phyloP scores from a whole-genome alignment of 257 asterid genomes.

The Capsicum rhomboideum region DNA sequence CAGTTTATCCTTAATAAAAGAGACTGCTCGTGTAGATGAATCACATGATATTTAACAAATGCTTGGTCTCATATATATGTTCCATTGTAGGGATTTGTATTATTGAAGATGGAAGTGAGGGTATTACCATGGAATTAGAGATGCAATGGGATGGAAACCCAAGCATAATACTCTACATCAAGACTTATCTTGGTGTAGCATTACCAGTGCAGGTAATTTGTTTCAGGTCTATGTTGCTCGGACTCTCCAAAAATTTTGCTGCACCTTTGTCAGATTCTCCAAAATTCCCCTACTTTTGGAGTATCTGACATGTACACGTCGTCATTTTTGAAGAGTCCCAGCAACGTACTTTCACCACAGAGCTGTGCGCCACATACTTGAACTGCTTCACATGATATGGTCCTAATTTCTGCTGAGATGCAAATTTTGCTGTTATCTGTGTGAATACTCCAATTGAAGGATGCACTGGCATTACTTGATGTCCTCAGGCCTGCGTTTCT shows the following conservation, averaged over 20 bases:
- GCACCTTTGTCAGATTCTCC: background rate
- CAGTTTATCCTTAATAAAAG: background rate
- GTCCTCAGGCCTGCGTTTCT: background rate
- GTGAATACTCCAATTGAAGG: background rate
- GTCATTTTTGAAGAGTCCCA: background rate
- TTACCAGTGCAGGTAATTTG: conserved; percentile 68
- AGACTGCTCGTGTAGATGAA: background rate
- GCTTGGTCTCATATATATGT: background rate
- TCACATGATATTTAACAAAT: background rate
- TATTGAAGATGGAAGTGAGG: conserved; percentile 51
- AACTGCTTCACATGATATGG: background rate
- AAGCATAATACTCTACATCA: conserved; percentile 65
- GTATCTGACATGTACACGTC: background rate
- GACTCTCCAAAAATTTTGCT: background rate
- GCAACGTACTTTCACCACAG: background rate
- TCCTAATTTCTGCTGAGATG: background rate
- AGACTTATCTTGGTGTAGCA: conserved; percentile 82
- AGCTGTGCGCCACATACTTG: background rate
- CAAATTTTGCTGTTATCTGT: background rate
- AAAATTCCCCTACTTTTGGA: background rate
- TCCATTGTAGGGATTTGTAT: conserved; percentile 51
- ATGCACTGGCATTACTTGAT: background rate
- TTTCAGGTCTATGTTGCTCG: background rate
- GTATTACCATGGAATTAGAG: conserved; percentile 77
- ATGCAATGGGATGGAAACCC: conserved; percentile 99